Evolutionary conservation across 306 rosid species (phyloP).

Genomic region (Fragaria nilgerrensis): DNA sequence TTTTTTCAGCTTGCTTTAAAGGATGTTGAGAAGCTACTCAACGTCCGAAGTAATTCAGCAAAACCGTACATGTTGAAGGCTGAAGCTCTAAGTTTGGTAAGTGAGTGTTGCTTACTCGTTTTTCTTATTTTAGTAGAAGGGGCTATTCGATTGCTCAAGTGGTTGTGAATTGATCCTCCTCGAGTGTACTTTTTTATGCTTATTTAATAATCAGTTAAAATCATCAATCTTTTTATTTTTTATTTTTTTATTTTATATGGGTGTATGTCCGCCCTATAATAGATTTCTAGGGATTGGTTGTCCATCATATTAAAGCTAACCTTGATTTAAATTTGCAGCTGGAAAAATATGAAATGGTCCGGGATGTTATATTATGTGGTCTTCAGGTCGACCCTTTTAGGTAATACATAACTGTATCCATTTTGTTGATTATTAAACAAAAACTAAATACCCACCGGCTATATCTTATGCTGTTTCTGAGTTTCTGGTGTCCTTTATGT

Average conservation of each 20-base stretch:
- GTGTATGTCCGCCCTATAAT: background rate
- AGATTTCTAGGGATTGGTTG: background rate
- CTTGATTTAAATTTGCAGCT: conserved; percentile 54
- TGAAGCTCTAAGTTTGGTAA: conserved; percentile 70
- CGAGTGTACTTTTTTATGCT: background rate
- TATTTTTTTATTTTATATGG: background rate
- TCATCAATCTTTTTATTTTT: background rate
- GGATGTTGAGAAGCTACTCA: conserved; percentile 82
- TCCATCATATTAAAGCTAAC: background rate
- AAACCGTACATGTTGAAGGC: conserved; percentile 77
- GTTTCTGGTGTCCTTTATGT: conserved; percentile 28
- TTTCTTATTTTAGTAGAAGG: background rate
- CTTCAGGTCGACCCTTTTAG: conserved; percentile 86
- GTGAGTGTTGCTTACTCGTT: conserved; percentile 9
- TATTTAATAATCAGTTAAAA: background rate
- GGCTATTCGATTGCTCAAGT: background rate
- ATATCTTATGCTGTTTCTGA: conserved; percentile 21
- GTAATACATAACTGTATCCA: conserved; percentile 39
- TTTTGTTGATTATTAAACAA: conserved; percentile 11
- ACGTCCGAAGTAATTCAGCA: conserved; percentile 45
- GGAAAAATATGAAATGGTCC: conserved; percentile 80
- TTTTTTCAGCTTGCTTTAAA: conserved; percentile 83
- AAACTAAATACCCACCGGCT: conserved; percentile 18
- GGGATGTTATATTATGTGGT: conserved; percentile 84
- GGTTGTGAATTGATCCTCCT: background rate